Percentiles rank a stretch among this genome's conserved stretches.
Conservation (phyloP, 2,329 filamentous ascomycete genomes). For the Arthroderma sp. region DNA sequence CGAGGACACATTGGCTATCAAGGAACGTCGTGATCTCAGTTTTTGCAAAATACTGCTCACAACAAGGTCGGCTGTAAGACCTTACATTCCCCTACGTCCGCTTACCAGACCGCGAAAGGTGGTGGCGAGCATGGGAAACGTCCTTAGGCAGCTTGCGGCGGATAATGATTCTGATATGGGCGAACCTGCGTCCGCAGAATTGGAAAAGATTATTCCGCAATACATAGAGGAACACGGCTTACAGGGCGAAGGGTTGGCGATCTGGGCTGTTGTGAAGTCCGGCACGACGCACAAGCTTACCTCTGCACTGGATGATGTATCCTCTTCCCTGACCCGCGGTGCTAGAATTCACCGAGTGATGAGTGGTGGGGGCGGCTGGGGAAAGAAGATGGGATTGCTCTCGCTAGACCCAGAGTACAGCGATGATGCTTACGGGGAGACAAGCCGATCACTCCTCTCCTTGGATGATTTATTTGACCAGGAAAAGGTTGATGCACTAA, state of each 20-base stretch:
- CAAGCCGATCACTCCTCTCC: constrained; percentile 9
- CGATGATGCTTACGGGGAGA: constrained; percentile 7
- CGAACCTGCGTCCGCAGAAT: constrained; percentile 28
- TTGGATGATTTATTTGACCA: constrained; percentile 17
- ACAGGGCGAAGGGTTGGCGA: constrained; percentile 25
- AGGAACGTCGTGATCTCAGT: constrained; percentile 19
- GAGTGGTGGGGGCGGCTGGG: constrained; percentile 33
- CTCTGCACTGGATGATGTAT: constrained; percentile 13
- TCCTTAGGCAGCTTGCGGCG: constrained; percentile 28
- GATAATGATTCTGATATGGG: constrained; percentile 17
- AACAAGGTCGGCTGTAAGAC: constrained; percentile 9
- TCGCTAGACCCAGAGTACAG: constrained; percentile 29
- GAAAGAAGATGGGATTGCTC: constrained; percentile 32
- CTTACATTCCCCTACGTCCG: constrained; percentile 23
- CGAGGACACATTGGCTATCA: constrained; percentile 10
- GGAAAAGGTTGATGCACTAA: background rate
- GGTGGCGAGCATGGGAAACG: constrained; percentile 31
- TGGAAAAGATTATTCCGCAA: constrained; percentile 28
- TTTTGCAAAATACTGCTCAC: constrained; percentile 19
- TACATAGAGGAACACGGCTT: constrained; percentile 28
- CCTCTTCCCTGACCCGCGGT: constrained; percentile 18
- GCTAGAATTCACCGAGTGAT: constrained; percentile 30
- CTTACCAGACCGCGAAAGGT: constrained; percentile 26
- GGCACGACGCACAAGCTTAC: constrained; percentile 9
- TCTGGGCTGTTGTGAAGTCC: constrained; percentile 28